Conservation (phyloP, 192 early-diverging fungal genomes). For the Backusella liffmaniae region DNA sequence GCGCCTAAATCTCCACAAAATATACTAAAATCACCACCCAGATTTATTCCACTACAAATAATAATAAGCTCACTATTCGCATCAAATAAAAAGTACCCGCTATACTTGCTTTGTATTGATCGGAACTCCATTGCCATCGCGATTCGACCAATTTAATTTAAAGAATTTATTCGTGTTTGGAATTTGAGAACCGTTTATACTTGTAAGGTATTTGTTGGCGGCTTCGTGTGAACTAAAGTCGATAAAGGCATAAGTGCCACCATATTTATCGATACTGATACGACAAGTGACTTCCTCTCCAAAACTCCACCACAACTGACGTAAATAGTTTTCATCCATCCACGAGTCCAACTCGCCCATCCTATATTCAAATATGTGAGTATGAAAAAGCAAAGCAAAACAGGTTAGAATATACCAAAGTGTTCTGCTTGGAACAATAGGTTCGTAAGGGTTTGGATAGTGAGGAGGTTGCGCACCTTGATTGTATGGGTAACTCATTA, state of each 20-base stretch:
- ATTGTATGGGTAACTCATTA: conserved; percentile 5
- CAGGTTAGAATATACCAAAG: not conserved
- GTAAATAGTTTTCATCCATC: conserved; percentile 21
- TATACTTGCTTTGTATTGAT: not conserved
- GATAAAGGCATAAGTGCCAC: conserved; percentile 17
- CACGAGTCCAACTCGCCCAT: conserved; percentile 18
- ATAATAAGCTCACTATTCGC: not conserved
- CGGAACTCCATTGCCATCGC: conserved; percentile 11
- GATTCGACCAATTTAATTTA: conserved; percentile 18
- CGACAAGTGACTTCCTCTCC: conserved; percentile 17
- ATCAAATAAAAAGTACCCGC: not conserved
- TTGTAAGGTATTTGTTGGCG: not conserved
- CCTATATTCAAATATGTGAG: not conserved
- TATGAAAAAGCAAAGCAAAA: not conserved
- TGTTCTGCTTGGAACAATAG: not conserved
- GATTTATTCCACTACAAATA: not conserved
- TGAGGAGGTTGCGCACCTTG: not conserved
- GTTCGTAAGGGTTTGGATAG: not conserved
- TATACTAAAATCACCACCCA: conserved; percentile 16
- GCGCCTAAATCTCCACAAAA: conserved; percentile 11
- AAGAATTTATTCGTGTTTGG: conserved; percentile 16
- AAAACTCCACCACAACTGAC: conserved; percentile 16
- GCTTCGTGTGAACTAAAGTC: conserved; percentile 13
- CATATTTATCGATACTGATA: conserved; percentile 18
- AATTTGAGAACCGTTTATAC: conserved; percentile 1